Conservation (phyloP, 352 stramenopile genomes). For the Phytophthora gonapodyides region DNA sequence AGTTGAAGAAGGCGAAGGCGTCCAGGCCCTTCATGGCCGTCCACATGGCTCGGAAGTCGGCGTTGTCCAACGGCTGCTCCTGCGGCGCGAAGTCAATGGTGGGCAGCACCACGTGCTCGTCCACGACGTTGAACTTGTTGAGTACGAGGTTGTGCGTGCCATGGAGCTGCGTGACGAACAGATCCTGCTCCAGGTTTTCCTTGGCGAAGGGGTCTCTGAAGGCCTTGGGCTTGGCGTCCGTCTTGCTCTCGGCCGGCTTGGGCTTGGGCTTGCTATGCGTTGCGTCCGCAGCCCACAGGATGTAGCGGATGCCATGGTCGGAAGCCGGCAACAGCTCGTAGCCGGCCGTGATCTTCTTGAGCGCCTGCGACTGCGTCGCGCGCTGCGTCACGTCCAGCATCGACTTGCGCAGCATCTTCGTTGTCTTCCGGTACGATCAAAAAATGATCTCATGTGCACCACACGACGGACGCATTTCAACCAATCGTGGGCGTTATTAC, state of each 20-base stretch:
- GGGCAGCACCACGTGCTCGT: slow-evolving; percentile 79
- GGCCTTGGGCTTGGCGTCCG: slow-evolving; percentile 11
- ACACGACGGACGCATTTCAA: slow-evolving; percentile 8
- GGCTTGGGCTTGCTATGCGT: slow-evolving; percentile 47
- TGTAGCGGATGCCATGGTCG: slow-evolving; percentile 43
- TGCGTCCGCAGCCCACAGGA: slow-evolving; percentile 59
- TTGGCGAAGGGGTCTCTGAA: slow-evolving; percentile 79
- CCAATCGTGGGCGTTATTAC: slow-evolving; percentile 19
- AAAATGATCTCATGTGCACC: slow-evolving; percentile 1
- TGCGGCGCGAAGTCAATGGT: slow-evolving; percentile 77
- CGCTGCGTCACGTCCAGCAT: slow-evolving; percentile 69
- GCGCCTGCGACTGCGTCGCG: slow-evolving; percentile 57
- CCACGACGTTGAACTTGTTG: slow-evolving; percentile 84
- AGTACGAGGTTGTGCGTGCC: slow-evolving; percentile 81
- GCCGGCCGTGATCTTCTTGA: slow-evolving; percentile 65
- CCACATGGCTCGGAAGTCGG: slow-evolving; percentile 74
- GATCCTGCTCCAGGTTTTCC: slow-evolving; percentile 69
- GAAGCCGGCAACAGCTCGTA: slow-evolving; percentile 56
- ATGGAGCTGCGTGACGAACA: slow-evolving; percentile 68
- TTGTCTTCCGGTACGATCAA: slow-evolving; percentile 10
- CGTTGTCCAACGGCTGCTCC: slow-evolving; percentile 49
- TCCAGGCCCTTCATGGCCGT: slow-evolving; percentile 71
- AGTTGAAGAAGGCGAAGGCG: slow-evolving; percentile 87
- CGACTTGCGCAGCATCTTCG: slow-evolving; percentile 56
- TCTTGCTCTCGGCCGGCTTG: slow-evolving; percentile 8